Evolutionary conservation across 345 rosid genomes (phyloP).

Genomic region (Draba incana): DNA sequence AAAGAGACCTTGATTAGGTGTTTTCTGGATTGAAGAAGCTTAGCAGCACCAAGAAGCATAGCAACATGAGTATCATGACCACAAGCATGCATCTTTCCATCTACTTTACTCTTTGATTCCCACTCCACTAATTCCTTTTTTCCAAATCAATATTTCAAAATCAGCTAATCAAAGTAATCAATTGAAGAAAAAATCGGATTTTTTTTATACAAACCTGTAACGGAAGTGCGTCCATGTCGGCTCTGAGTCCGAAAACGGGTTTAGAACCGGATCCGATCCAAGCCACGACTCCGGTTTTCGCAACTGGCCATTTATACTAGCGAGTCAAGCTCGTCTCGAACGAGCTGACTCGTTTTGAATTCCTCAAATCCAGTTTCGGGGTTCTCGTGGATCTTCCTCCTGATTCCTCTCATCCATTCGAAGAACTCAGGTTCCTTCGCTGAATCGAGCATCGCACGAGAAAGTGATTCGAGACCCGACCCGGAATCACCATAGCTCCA

Average conservation of each 20-base stretch:
- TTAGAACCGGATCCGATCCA: slow-evolving; percentile 55
- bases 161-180: background rate
- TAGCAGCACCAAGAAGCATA: slow-evolving; percentile 83
- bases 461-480: slow-evolving; percentile 38
- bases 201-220: slow-evolving; percentile 50
- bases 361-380: slow-evolving; percentile 80
- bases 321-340: slow-evolving; percentile 60
- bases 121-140: slow-evolving; percentile 73
- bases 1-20: slow-evolving; percentile 54
- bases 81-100: slow-evolving; percentile 81
- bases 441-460: slow-evolving; percentile 46
- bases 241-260: slow-evolving; percentile 68
- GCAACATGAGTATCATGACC: slow-evolving; percentile 80
- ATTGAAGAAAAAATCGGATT: background rate
- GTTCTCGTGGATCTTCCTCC: slow-evolving; percentile 63
- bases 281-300: slow-evolving; percentile 68
- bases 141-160: background rate
- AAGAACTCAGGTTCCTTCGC: slow-evolving; percentile 62
- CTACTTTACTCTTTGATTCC: slow-evolving; percentile 67
- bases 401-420: slow-evolving; percentile 62
- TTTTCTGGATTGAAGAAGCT: slow-evolving; percentile 53
- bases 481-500: slow-evolving; percentile 23
- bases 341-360: slow-evolving; percentile 58
- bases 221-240: slow-evolving; percentile 83
- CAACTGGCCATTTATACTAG: slow-evolving; percentile 71